Base-by-base conservation (phyloP, 2,329 filamentous ascomycete genomes). In the Coniochaeta sp. region DNA sequence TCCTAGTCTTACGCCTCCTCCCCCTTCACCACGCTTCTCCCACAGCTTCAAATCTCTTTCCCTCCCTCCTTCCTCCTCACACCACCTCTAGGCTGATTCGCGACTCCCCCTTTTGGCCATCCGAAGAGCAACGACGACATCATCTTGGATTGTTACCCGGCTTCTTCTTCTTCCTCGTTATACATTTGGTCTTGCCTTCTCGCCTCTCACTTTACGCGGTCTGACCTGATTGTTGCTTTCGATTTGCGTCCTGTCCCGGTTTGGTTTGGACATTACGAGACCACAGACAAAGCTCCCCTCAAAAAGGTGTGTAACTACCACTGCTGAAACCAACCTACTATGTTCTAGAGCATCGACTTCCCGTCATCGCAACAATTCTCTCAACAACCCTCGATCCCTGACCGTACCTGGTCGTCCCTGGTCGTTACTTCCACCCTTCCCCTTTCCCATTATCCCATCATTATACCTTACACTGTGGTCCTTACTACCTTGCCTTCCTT, bases 1-100 rank as follows among this genome's bases (percentile, higher is more conserved):
- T 48, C 45, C 28, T 48, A 48, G 45, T 48, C 45, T 31, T 48
- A 48, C 45, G 45, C 45, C 45, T 48, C 45, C 45, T 48, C 38
- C 38, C 38, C 45, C 45, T n/a, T 48, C 45, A 48, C 14, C 45
- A 42, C 38, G 38, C 38, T 42, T 13, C 24, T 48, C 45, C 28
- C 45, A 48, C 45, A 18, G 45, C 28, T 18, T 48, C 28, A 42
- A 42, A 28, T 28, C 26, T 31, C 45, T 48, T 31, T n/a, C 30
- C 30, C 9, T n/a, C 28, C 26, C 22, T 47, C 7, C 45, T 16
- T 42, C 22, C 42, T 46, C 45, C 45, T 48, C 45, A 24, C 30
- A 30, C 14, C 28, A n/a, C n/a, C n/a, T n/a, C n/a, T n/a, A n/a
- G n/a, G n/a, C n/a, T n/a, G n/a, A n/a, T n/a, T n/a, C n/a, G n/a